These are phyloP conservation scores for Sporothrix luriei DNA, from an alignment of 2,329 filamentous ascomycete genomes.

Conservation along the genomic window DNA sequence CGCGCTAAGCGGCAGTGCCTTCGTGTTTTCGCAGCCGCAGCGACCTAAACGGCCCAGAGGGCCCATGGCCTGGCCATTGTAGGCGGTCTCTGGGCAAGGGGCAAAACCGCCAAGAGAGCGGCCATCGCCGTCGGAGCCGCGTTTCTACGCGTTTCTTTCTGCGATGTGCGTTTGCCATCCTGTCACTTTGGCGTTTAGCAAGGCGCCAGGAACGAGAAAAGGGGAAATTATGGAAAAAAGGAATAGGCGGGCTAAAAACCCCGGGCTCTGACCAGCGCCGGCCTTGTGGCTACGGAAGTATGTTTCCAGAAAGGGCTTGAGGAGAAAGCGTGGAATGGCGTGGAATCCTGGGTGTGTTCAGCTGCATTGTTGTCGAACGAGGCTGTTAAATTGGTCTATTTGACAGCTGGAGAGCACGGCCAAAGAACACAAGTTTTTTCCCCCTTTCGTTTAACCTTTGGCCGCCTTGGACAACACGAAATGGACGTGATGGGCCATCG, in stretches of 20 bases:
- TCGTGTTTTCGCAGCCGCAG: too few species aligned
- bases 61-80: neutral
- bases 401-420: neutral
- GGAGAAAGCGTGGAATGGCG: neutral
- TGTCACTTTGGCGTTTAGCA: neutral
- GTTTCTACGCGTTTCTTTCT: neutral
- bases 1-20: too few species aligned
- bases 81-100: neutral
- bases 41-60: neutral
- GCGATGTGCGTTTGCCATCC: neutral
- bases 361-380: neutral
- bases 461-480: neutral
- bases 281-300: constrained; percentile 2
- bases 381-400: neutral
- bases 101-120: neutral
- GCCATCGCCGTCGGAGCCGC: neutral
- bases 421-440: too few species aligned
- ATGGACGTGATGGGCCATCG: too few species aligned
- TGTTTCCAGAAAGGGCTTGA: neutral
- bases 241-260: neutral
- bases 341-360: neutral
- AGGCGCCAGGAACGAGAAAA: constrained; percentile 14
- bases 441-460: neutral
- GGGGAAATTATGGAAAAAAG: neutral
- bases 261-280: neutral